Base-by-base conservation (phyloP, 2,329 filamentous ascomycete species). In the Xylariaceae sp. region DNA sequence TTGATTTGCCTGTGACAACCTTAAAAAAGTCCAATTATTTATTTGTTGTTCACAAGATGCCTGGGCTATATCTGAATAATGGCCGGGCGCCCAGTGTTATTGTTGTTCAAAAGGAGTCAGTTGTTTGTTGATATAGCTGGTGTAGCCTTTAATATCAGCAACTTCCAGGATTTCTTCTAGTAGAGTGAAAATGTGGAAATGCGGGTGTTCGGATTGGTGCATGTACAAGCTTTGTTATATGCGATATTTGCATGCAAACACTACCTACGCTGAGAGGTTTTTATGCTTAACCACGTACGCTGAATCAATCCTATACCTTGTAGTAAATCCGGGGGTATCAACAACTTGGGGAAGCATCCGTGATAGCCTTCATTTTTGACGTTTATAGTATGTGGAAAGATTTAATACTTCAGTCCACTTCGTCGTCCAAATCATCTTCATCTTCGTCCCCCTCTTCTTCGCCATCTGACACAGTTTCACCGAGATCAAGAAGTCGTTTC, bases 401-500 rank as follows among this genome's bases (percentile, higher is more conserved):
- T 44, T 14, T 51, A 59, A 46, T 20, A 5, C 20, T 21, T 48
- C 70, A 72, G n/a, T 73, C 70, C 32, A 72, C 68, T 26, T 66
- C 68, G 19, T 66, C 64, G 12, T 65, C 64, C 14, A 61, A 63
- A 5, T 65, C 70, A 23, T 74, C 72, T 21, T 67, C 67, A 10
- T 66, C 64, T 3, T 65, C 63, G 20, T 66, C 62, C 1, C 69
- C 81, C 0, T 81, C 81, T 0, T 82, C 82, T 0, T 92, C 90
- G n/a, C 78, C 88, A 62, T 93, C 90, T 1, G 90, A 92, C 9
- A 93, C 85, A 57, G 80, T 78, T 67, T 90, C 83, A 2, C 89
- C 89, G 18, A 91, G 77, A 20, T 81, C 83, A 65, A 83, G 82
- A 14, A 92, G 77, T 47, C 84, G 87, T 70, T 75, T 73, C 79